Conservation (phyloP, 306 rosid species). For the Rosa multiflora region DNA sequence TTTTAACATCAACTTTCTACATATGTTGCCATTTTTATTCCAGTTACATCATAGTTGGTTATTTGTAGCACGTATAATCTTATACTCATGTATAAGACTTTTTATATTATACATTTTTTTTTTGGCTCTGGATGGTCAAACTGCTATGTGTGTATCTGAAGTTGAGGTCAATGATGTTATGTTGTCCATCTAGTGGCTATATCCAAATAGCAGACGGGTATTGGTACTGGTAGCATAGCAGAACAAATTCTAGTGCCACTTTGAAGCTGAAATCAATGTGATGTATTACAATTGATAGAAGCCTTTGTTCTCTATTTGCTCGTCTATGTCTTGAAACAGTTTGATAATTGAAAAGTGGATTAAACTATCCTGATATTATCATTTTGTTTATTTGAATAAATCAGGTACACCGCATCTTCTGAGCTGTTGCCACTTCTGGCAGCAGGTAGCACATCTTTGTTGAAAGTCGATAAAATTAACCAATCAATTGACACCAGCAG, state of each 20-base stretch:
- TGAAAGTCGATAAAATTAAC: conserved; percentile 69
- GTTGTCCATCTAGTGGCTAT: not conserved
- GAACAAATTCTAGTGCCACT: not conserved
- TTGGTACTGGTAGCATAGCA: not conserved
- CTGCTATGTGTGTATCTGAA: not conserved
- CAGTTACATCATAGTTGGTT: not conserved
- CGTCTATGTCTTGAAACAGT: conserved; percentile 12
- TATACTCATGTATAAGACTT: not conserved
- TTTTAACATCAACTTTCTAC: not conserved
- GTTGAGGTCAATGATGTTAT: not conserved
- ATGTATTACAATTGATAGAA: not conserved
- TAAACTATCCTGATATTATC: conserved; percentile 9
- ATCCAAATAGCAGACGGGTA: not conserved
- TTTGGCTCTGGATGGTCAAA: not conserved
- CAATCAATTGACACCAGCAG: conserved; percentile 66
- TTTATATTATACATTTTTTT: too few relatives aligned
- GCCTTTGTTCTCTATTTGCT: conserved; percentile 13
- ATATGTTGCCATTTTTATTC: not conserved
- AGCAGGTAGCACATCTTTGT: conserved; percentile 65
- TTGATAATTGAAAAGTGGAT: conserved; percentile 11
- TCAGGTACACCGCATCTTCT: conserved; percentile 91
- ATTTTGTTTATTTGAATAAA: conserved; percentile 10
- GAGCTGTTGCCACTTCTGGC: conserved; percentile 93
- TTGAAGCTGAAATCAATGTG: not conserved
- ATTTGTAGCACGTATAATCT: too few relatives aligned